A percentile compares a stretch with the other conserved stretches of the same genome.
phyloP scores from a whole-genome alignment of 805 yeast genomes.

The Dipodascopsis tothii region DNA sequence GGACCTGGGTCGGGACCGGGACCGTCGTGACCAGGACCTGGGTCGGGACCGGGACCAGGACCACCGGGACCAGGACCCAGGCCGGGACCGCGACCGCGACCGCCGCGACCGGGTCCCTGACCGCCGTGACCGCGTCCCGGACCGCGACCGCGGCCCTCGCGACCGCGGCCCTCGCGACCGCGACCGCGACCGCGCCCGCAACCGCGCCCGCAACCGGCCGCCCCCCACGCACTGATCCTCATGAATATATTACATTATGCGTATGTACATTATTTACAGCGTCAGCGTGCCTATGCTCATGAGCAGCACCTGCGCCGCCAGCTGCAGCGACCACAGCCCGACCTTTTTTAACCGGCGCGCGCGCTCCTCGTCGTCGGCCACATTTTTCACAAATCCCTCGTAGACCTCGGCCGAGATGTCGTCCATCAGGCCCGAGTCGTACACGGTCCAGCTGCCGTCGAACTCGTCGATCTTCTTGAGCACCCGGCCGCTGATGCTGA shows the following conservation, averaged over 20 bases:
- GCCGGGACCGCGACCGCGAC: constrained; percentile 1
- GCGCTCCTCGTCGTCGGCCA: constrained; percentile 76
- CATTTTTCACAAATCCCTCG: constrained; percentile 82
- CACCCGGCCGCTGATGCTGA: constrained; percentile 77
- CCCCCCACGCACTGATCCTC: too few relatives aligned
- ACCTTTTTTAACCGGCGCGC: constrained; percentile 68
- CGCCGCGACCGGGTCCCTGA: too few relatives aligned
- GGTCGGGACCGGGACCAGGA: not conserved
- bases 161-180: too few relatives aligned
- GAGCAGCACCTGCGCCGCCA: constrained; percentile 69
- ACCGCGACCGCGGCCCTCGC: too few relatives aligned
- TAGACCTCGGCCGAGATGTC: constrained; percentile 84
- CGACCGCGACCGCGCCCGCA: too few relatives aligned
- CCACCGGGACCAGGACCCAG: not conserved
- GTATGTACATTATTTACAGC: constrained; percentile 3
- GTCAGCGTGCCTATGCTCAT: constrained; percentile 34
- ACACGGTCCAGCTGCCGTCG: constrained; percentile 93
- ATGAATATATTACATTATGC: too few relatives aligned
- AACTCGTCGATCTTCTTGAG: constrained; percentile 75
- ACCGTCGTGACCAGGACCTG: not conserved
- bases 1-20: too few relatives aligned
- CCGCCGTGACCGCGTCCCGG: too few relatives aligned
- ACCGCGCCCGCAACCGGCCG: too few relatives aligned
- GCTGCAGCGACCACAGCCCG: constrained; percentile 87
- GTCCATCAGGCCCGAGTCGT: constrained; percentile 84